Evolutionary conservation across 1,284 basidiomycete species (phyloP).

Genomic region (Rhodotorula sp.): DNA sequence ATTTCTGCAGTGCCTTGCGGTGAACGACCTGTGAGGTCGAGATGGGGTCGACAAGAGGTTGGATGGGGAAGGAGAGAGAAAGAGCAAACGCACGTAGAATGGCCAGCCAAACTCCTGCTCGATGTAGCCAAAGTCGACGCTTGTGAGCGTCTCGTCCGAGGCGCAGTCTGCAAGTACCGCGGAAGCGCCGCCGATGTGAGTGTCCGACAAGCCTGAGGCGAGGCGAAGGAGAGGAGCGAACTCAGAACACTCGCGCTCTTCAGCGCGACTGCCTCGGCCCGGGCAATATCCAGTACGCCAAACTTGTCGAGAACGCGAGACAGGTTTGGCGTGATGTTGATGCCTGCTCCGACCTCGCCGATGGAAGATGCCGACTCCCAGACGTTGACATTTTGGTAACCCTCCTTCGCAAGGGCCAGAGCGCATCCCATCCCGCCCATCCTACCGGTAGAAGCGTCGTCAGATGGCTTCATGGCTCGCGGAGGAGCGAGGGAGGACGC

Average conservation of each 20-base stretch:
- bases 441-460: slow-evolving; percentile 12
- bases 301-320: slow-evolving; percentile 46
- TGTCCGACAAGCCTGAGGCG: neutral
- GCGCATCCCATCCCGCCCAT: slow-evolving; percentile 47
- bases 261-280: slow-evolving; percentile 48
- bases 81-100: slow-evolving; percentile 41
- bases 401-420: slow-evolving; percentile 45
- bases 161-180: slow-evolving; percentile 44
- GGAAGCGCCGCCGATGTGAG: neutral
- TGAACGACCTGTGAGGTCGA: slow-evolving; percentile 43
- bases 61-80: too few relatives aligned
- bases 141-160: slow-evolving; percentile 47
- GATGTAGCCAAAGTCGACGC: slow-evolving; percentile 48
- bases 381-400: slow-evolving; percentile 47
- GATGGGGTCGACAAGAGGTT: neutral
- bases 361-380: slow-evolving; percentile 46
- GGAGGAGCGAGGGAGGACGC: neutral
- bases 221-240: neutral
- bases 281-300: slow-evolving; percentile 44
- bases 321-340: slow-evolving; percentile 47
- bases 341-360: slow-evolving; percentile 50
- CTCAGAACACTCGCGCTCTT: slow-evolving; percentile 46
- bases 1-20: slow-evolving; percentile 48
- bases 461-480: neutral
- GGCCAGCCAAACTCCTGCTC: slow-evolving; percentile 48